Conservation (phyloP, 345 rosid genomes). For the Pistacia atlantica region DNA sequence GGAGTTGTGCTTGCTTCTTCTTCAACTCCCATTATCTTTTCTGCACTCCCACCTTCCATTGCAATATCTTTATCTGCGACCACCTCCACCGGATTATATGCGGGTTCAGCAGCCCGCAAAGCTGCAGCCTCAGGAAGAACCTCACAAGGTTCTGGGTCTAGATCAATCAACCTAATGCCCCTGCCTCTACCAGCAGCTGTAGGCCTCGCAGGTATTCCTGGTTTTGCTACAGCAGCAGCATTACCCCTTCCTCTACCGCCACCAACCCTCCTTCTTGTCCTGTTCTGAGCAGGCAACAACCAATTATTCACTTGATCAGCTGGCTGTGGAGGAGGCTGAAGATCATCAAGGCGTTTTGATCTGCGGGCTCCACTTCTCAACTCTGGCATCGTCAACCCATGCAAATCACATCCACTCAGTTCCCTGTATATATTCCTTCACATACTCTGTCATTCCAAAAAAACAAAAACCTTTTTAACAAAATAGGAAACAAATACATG, state of each 20-base stretch:
- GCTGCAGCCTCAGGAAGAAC: constrained; percentile 62
- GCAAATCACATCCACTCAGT: constrained; percentile 61
- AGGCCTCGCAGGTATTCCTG: constrained; percentile 61
- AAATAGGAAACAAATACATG: constrained; percentile 6
- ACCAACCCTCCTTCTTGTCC: constrained; percentile 85
- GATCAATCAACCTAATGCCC: constrained; percentile 80
- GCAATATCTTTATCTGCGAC: constrained; percentile 81
- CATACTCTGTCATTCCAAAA: constrained; percentile 43
- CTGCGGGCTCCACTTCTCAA: constrained; percentile 98
- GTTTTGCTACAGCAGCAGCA: constrained; percentile 80
- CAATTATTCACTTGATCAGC: constrained; percentile 69
- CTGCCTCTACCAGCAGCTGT: constrained; percentile 86
- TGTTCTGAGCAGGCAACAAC: constrained; percentile 66
- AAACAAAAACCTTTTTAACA: constrained; percentile 7
- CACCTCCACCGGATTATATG: constrained; percentile 65
- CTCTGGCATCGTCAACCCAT: constrained; percentile 98
- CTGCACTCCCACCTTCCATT: constrained; percentile 80
- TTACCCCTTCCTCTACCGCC: constrained; percentile 95
- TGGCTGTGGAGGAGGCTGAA: constrained; percentile 75
- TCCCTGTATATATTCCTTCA: constrained; percentile 30
- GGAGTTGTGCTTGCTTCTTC: constrained; percentile 83
- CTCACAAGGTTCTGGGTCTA: constrained; percentile 85
- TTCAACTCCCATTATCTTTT: constrained; percentile 69
- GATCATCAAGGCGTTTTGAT: constrained; percentile 85
- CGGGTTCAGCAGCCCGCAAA: constrained; percentile 69